These are phyloP conservation scores for Stephania japonica DNA, from an alignment of 164 flowering plant species.

Conservation along the genomic window DNA sequence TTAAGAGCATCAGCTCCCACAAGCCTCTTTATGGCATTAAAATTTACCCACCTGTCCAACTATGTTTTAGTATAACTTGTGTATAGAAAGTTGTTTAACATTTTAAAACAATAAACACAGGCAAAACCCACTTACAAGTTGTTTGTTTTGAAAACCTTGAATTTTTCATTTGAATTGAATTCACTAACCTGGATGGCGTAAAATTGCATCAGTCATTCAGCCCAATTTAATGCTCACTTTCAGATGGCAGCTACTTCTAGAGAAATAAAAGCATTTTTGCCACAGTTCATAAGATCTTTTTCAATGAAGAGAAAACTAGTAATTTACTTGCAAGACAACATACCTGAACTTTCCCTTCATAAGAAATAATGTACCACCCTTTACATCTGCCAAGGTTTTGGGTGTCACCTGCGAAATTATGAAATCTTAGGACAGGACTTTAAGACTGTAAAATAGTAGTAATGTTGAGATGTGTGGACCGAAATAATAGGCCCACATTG, in stretches of 20 bases:
- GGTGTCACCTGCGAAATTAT: constrained; percentile 77
- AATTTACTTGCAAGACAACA: constrained; percentile 7
- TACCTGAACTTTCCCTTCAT: constrained; percentile 99
- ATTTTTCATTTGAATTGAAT: constrained; percentile 90
- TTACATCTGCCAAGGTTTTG: constrained; percentile 97
- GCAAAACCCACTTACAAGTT: constrained; percentile 52
- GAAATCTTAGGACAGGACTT: constrained; percentile 8
- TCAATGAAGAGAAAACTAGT: background rate
- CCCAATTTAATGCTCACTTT: too few species aligned
- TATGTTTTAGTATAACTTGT: constrained; percentile 10
- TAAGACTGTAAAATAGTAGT: background rate
- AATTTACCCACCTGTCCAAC: constrained; percentile 83
- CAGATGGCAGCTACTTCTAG: background rate
- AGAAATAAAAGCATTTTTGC: background rate
- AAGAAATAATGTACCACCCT: constrained; percentile 97
- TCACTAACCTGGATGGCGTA: constrained; percentile 56
- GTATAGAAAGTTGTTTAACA: background rate
- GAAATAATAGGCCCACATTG: too few species aligned
- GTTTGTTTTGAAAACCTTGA: constrained; percentile 92
- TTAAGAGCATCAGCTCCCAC: constrained; percentile 88
- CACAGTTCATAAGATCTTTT: background rate
- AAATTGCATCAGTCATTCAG: constrained; percentile 5
- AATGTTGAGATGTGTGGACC: too few species aligned
- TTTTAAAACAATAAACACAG: constrained; percentile 3
- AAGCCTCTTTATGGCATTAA: constrained; percentile 89